Conservation (phyloP, 2,329 filamentous ascomycete genomes). For the Hypomyces perniciosus region DNA sequence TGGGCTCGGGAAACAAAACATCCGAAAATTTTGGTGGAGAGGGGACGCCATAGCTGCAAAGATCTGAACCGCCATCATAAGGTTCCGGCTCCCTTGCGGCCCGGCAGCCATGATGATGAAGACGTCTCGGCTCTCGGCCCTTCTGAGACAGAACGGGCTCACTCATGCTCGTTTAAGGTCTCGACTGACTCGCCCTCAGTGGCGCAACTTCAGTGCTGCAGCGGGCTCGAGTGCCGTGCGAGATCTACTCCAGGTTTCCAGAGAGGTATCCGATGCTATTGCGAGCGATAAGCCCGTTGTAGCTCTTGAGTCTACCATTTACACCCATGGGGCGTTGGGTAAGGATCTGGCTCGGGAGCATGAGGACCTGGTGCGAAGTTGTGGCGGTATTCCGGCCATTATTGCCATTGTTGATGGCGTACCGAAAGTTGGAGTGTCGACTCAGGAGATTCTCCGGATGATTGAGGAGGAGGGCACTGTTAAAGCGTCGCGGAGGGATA, state of each 20-base stretch:
- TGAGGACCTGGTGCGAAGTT: conserved; percentile 71
- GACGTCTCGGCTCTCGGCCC: conserved; percentile 5
- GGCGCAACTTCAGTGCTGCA: conserved; percentile 5
- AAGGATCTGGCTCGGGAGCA: conserved; percentile 68
- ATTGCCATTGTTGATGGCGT: conserved; percentile 82
- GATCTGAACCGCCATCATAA: neutral
- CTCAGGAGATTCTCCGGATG: conserved; percentile 68
- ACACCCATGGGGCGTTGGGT: conserved; percentile 88
- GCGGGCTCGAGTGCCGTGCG: conserved; percentile 21
- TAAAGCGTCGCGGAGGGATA: conserved; percentile 83
- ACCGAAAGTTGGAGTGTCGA: conserved; percentile 69
- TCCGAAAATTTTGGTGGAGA: conserved; percentile 1
- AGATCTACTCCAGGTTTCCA: conserved; percentile 61
- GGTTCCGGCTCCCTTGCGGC: neutral
- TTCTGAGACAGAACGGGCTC: neutral
- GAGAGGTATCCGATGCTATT: conserved; percentile 76
- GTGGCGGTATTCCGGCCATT: conserved; percentile 83
- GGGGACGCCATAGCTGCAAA: neutral
- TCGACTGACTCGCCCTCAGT: conserved; percentile 1
- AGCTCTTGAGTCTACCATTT: conserved; percentile 91
- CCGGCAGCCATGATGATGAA: conserved; percentile 9
- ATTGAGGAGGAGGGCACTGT: conserved; percentile 60
- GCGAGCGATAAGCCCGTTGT: conserved; percentile 74
- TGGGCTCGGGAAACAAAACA: conserved; percentile 1
- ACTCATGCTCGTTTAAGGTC: conserved; percentile 1